Base-by-base conservation (phyloP, 257 asterid genomes). In the Gentiana straminea region DNA sequence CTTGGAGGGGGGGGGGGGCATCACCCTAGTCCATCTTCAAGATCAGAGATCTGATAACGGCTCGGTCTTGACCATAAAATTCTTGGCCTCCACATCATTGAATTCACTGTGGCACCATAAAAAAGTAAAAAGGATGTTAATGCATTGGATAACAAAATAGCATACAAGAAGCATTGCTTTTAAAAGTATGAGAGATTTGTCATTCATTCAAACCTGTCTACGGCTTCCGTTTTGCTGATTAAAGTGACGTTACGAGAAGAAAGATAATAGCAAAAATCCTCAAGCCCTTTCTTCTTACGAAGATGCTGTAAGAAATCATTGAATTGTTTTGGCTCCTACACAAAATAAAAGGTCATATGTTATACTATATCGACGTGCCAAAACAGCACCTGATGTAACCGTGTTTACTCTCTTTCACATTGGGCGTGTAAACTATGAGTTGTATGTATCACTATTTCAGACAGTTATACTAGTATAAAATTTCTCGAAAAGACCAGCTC, bases 241-340 rank as follows among this genome's bases (percentile, higher is more conserved):
- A 78, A 82, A 64, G 63, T 70, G 63, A 85, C 44, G 12, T 62
- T 73, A 33, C 73, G 76, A 45, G 81, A 63, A 38, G 77, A 75
- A 63, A 91, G 70, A 62, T 64, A 71, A 5, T 83, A 76, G 3
- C 66, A 55, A 61, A 83, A 78, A 68, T 77, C 75, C 58, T 68
- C 57, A 15, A 78, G 77, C 73, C 66, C 66, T 70, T 73, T 83
- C 64, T 74, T 80, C 57, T 62, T 73, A 71, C 59, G 65, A 34
- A 91, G 79, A 64, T 57, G 77, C 62, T 37, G 66, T 65, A 84
- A 57, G 74, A 91, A 83, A 41, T 87, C 89, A 59, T 87, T 87
- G 74, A 87, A 91, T 77, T 79, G 88, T 59, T 78, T 77, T 7
- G 95, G 88, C 71, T 91, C 97, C 98, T 91, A 79, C 11, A 37